Evolutionary conservation across 2,329 filamentous ascomycete genomes (phyloP).

Genomic region (Westerdykella ornata): DNA sequence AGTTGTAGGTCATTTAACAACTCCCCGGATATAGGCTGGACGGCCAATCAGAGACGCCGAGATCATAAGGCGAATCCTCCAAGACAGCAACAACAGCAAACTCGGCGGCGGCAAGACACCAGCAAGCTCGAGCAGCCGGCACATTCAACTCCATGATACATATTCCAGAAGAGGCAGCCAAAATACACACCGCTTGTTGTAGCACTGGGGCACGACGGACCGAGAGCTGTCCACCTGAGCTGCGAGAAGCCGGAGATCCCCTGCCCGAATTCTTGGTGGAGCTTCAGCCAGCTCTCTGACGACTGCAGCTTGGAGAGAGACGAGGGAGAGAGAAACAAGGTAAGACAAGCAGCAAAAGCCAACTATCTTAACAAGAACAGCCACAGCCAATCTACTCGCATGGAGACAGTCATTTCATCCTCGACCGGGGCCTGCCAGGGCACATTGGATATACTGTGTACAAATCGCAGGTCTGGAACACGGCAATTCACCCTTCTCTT

Average conservation of each 20-base stretch:
- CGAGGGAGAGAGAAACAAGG: background rate
- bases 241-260: constrained; percentile 8
- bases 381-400: too few species aligned
- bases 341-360: too few species aligned
- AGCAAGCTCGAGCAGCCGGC: background rate
- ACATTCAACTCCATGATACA: background rate
- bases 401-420: too few species aligned
- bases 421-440: too few species aligned
- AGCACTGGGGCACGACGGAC: background rate
- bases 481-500: too few species aligned
- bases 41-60: constrained; percentile 8
- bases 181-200: background rate
- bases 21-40: background rate
- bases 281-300: constrained; percentile 1
- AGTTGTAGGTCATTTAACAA: too few species aligned
- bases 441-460: too few species aligned
- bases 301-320: background rate
- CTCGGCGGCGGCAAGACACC: background rate
- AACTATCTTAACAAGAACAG: too few species aligned
- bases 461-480: too few species aligned
- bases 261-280: background rate
- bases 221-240: background rate
- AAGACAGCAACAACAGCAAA: background rate
- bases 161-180: background rate
- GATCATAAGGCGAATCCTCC: constrained; percentile 11